Percentiles rank a stretch among this genome's conserved stretches.
Conservation (phyloP, 75 land plant species). For the Cryptomeria japonica region DNA sequence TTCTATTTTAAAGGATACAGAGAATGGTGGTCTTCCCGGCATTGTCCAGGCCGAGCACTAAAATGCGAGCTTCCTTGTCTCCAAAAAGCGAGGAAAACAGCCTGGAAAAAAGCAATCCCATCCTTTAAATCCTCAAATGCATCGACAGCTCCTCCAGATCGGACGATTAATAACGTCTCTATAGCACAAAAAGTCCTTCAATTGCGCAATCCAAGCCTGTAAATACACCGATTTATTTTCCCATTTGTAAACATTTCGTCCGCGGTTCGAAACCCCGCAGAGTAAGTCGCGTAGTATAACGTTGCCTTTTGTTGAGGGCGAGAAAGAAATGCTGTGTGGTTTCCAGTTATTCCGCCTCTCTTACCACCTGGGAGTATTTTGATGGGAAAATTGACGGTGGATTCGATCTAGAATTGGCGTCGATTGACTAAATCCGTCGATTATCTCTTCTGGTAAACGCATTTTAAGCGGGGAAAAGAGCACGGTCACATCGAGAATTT, state of each 20-base stretch:
- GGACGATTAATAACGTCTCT: background rate
- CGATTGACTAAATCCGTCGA: background rate
- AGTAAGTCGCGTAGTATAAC: background rate
- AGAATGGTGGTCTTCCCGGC: constrained; percentile 98
- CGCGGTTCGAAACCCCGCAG: background rate
- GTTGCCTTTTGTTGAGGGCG: background rate
- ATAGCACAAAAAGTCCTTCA: background rate
- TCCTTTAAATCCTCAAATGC: constrained; percentile 13
- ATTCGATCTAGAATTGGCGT: background rate
- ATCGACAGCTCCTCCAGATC: background rate
- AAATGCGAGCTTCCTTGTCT: constrained; percentile 91
- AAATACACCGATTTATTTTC: background rate
- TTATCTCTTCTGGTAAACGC: background rate
- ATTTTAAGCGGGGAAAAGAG: background rate
- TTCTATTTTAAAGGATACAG: constrained; percentile 47
- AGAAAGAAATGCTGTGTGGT: background rate
- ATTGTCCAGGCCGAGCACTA: constrained; percentile 95
- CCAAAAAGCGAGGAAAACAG: constrained; percentile 90
- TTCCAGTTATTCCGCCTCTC: background rate
- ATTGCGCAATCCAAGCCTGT: background rate
- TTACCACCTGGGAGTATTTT: background rate
- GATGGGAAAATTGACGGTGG: background rate
- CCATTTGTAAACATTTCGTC: background rate
- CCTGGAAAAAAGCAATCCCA: constrained; percentile 82
- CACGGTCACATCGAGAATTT: background rate